phyloP scores from a whole-genome alignment of 441 rosid species.

The Corymbia citriodora region DNA sequence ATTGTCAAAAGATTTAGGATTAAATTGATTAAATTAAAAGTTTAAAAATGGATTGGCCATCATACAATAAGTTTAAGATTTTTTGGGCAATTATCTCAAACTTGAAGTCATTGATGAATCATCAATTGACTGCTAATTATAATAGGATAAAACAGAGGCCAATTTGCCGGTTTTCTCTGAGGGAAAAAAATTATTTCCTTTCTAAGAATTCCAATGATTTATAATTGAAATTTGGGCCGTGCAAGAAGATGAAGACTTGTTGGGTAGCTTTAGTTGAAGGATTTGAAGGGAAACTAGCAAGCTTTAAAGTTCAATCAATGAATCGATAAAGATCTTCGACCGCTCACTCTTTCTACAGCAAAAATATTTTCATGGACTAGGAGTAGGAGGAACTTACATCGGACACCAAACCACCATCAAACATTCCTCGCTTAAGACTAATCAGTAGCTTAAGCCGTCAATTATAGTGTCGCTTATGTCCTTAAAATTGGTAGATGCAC shows the following conservation, averaged over 20 bases:
- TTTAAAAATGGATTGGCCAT: fast-evolving
- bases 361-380: not conserved
- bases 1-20: too few species aligned
- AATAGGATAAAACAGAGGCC: not conserved
- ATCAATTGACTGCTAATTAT: not conserved
- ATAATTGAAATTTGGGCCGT: not conserved
- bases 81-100: too few species aligned
- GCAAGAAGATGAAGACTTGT: not conserved
- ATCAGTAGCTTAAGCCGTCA: not conserved
- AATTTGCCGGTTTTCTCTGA: not conserved
- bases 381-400: not conserved
- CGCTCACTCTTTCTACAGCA: not conserved
- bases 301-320: not conserved
- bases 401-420: not conserved
- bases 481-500: not conserved
- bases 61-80: not conserved
- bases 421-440: not conserved
- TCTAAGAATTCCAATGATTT: not conserved
- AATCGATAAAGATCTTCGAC: not conserved
- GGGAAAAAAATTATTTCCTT: not conserved
- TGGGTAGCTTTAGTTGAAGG: not conserved
- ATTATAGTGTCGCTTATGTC: not conserved
- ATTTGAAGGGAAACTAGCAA: not conserved
- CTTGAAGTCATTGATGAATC: not conserved
- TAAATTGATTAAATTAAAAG: too few species aligned